Conservation (phyloP, 208 protist genomes). For the Crithidia brevicula region DNA sequence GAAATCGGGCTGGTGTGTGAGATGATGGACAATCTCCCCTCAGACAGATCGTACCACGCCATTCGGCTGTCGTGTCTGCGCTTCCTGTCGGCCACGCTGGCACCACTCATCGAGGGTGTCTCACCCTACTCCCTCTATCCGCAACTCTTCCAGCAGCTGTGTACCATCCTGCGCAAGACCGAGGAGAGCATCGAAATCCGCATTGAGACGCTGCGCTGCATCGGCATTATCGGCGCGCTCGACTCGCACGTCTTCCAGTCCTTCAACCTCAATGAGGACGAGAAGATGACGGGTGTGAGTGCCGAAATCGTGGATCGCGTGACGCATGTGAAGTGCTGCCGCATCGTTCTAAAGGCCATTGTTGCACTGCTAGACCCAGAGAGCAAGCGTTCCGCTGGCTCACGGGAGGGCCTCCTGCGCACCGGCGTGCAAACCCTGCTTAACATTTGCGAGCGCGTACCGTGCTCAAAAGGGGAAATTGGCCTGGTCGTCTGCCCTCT, state of each 20-base stretch:
- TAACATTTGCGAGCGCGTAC: constrained; percentile 73
- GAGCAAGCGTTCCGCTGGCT: constrained; percentile 43
- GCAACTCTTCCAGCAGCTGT: constrained; percentile 69
- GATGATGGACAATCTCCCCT: constrained; percentile 64
- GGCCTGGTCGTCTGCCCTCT: constrained; percentile 60
- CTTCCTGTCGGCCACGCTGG: constrained; percentile 73
- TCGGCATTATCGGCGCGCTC: constrained; percentile 79
- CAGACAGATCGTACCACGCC: constrained; percentile 54
- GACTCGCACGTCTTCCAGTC: constrained; percentile 82
- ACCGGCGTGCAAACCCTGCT: constrained; percentile 76
- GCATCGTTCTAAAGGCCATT: constrained; percentile 64
- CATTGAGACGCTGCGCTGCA: constrained; percentile 78
- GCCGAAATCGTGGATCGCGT: constrained; percentile 41
- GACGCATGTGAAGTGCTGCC: constrained; percentile 78
- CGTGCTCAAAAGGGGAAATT: constrained; percentile 69
- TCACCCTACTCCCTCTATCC: constrained; percentile 79
- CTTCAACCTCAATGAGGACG: constrained; percentile 40
- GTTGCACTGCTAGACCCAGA: constrained; percentile 59
- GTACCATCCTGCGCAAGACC: constrained; percentile 57
- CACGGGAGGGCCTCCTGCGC: constrained; percentile 60
- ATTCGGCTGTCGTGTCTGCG: constrained; percentile 72
- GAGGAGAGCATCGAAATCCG: constrained; percentile 79
- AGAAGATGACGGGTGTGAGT: constrained; percentile 28
- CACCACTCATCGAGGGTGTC: constrained; percentile 61
- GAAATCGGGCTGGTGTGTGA: constrained; percentile 64